Evolutionary conservation across 345 rosid genomes (phyloP).

Genomic region (Rubroshorea leprosula): DNA sequence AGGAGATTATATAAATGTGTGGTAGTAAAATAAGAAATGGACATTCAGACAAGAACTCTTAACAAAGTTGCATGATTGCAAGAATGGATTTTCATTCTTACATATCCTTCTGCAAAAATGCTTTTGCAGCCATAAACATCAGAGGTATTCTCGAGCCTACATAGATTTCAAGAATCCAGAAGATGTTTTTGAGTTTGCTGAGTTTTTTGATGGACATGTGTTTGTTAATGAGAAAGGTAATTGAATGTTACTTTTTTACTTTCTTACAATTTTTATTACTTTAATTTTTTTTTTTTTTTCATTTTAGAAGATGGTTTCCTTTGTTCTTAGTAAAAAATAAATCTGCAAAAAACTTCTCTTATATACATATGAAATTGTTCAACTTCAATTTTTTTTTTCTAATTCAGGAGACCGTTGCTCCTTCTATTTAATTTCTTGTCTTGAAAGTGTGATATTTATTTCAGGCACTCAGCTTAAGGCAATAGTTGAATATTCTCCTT

Average conservation of each 20-base stretch:
- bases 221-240: constrained; percentile 77
- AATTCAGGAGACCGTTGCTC: background rate
- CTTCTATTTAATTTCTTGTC: background rate
- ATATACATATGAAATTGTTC: background rate
- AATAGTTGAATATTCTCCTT: constrained; percentile 68
- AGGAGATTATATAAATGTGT: background rate
- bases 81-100: background rate
- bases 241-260: background rate
- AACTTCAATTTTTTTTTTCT: background rate
- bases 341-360: background rate
- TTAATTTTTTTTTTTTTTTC: background rate
- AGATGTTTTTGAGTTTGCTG: constrained; percentile 64
- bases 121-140: constrained; percentile 43
- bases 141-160: constrained; percentile 57
- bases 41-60: background rate
- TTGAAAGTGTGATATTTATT: background rate
- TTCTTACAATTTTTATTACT: background rate
- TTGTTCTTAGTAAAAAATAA: background rate
- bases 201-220: constrained; percentile 58
- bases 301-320: background rate
- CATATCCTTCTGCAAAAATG: background rate
- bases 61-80: background rate
- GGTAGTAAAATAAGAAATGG: background rate
- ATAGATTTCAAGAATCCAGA: constrained; percentile 51
- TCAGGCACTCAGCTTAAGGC: constrained; percentile 62